Conservation (phyloP, 768 basidiomycete species). For the Phylloporus sp. region DNA sequence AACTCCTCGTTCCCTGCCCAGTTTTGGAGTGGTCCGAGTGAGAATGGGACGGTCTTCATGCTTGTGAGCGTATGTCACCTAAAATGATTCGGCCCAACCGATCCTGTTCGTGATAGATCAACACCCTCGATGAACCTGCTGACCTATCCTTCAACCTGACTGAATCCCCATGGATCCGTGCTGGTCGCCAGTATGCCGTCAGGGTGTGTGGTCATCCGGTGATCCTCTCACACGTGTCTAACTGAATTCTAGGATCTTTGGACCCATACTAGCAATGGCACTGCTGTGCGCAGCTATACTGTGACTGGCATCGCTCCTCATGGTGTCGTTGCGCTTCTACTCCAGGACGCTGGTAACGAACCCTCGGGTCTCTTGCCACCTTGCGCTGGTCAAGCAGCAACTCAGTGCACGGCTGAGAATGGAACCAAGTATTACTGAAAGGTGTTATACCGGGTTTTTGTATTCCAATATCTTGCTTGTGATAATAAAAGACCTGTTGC, state of each 20-base stretch:
- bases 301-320: conserved; percentile 52
- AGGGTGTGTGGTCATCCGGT: conserved; percentile 39
- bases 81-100: not conserved
- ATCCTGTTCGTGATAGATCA: conserved; percentile 39
- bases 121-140: conserved; percentile 48
- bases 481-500: too few species aligned
- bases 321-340: conserved; percentile 60
- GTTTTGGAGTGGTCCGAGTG: conserved; percentile 63
- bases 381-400: conserved; percentile 42
- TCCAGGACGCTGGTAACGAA: conserved; percentile 66
- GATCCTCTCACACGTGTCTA: not conserved
- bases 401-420: conserved; percentile 54
- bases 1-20: conserved; percentile 52
- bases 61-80: conserved; percentile 37
- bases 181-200: conserved; percentile 58
- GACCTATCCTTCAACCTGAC: conserved; percentile 60
- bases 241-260: conserved; percentile 55
- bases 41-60: conserved; percentile 65
- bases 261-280: conserved; percentile 67
- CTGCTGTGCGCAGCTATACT: conserved; percentile 53
- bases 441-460: too few species aligned
- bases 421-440: conserved; percentile 39
- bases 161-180: conserved; percentile 68
- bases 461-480: not conserved
- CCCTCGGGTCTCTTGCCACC: conserved; percentile 53